Percentiles rank a stretch among this genome's conserved stretches.
These are phyloP conservation scores for Musa itinerans DNA, from an alignment of 176 grass and related monocot genomes.

Conservation along the genomic window DNA sequence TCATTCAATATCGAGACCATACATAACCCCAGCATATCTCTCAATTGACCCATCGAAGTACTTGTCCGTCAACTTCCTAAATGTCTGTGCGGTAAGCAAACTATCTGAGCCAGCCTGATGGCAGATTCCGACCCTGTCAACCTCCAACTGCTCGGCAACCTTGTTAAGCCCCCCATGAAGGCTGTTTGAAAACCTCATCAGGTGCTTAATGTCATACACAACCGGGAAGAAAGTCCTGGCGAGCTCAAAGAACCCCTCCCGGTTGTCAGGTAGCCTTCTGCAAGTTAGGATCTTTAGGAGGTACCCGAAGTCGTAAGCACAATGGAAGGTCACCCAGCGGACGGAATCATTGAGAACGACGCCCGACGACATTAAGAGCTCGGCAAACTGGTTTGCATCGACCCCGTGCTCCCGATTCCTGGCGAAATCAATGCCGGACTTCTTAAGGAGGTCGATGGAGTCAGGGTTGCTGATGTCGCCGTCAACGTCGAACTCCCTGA, in stretches of 20 bases:
- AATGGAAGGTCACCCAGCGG: constrained; percentile 4
- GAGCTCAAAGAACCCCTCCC: background rate
- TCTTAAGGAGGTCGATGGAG: background rate
- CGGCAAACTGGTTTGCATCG: background rate
- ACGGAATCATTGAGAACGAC: constrained; percentile 6
- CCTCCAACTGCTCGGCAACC: background rate
- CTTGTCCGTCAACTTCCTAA: constrained; percentile 1
- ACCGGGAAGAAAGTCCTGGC: background rate
- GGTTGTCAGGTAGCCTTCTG: background rate
- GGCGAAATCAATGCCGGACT: background rate
- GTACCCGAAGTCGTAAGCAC: constrained; percentile 6
- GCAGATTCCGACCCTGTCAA: constrained; percentile 1
- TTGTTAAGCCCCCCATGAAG: constrained; percentile 11
- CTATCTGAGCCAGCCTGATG: constrained; percentile 13
- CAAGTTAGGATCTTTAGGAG: constrained; percentile 12
- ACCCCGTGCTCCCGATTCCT: constrained; percentile 3
- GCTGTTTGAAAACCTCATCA: constrained; percentile 3
- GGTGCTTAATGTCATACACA: constrained; percentile 8
- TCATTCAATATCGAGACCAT: constrained; percentile 5
- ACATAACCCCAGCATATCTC: constrained; percentile 5
- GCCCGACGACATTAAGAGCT: constrained; percentile 7
- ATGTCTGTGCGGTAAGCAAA: background rate
- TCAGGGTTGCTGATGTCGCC: background rate
- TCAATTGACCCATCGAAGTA: constrained; percentile 1
- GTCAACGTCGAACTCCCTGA: constrained; percentile 1